phyloP scores from a whole-genome alignment of 345 rosid species.

The Boechera retrofracta region DNA sequence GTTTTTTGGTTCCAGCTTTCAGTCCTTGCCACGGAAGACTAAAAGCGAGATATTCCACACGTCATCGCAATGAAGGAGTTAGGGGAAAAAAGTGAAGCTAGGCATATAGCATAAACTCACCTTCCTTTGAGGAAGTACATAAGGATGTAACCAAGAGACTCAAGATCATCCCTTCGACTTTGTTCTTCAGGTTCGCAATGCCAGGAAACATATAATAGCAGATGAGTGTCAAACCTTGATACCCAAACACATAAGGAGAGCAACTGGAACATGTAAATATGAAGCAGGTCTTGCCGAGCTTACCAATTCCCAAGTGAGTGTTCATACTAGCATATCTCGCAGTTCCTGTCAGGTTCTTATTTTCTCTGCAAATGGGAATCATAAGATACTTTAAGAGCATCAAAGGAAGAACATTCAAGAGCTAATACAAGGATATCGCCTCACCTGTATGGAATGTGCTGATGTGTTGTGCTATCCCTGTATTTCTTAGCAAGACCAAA shows the following conservation, averaged over 20 bases:
- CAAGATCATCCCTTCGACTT: slow-evolving; percentile 98
- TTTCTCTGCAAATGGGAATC: slow-evolving; percentile 64
- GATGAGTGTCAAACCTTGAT: slow-evolving; percentile 21
- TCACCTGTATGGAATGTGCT: slow-evolving; percentile 64
- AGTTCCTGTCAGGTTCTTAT: slow-evolving; percentile 96
- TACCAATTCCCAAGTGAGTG: slow-evolving; percentile 98
- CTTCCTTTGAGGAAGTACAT: slow-evolving; percentile 98
- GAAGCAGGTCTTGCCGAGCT: slow-evolving; percentile 7
- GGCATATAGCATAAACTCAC: slow-evolving; percentile 48
- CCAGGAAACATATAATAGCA: slow-evolving; percentile 29
- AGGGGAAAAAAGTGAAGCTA: neutral
- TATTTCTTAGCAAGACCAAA: slow-evolving; percentile 68
- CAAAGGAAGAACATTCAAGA: slow-evolving; percentile 5
- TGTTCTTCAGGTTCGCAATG: slow-evolving; percentile 58
- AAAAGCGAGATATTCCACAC: slow-evolving; percentile 21
- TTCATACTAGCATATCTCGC: slow-evolving; percentile 99
- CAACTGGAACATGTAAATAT: neutral
- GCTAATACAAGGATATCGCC: slow-evolving; percentile 1
- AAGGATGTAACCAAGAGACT: slow-evolving; percentile 97
- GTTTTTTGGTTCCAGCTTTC: slow-evolving; percentile 97
- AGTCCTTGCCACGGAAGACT: slow-evolving; percentile 99
- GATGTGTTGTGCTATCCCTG: slow-evolving; percentile 59
- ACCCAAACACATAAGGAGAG: slow-evolving; percentile 35
- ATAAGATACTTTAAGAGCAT: neutral
- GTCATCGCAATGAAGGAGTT: slow-evolving; percentile 29